These are phyloP conservation scores for Aspergillus fischeri DNA, from an alignment of 2,329 filamentous ascomycete species.

Conservation along the genomic window DNA sequence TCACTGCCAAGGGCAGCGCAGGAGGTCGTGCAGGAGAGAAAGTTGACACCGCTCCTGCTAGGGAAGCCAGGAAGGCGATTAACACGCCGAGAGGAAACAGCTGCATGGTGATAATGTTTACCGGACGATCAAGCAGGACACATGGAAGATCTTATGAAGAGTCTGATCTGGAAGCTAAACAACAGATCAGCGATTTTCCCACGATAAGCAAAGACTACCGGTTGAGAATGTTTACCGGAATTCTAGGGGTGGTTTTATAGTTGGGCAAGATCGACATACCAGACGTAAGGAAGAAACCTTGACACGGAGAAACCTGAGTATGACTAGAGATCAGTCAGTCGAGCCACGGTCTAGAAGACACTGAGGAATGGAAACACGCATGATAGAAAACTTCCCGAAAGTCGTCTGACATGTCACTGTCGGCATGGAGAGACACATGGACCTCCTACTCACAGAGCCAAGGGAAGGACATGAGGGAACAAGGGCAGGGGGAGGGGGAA, in stretches of 20 bases:
- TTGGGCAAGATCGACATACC: slow-evolving; percentile 17
- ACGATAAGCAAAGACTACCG: slow-evolving; percentile 3
- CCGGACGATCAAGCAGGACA: slow-evolving; percentile 15
- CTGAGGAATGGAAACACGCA: slow-evolving; percentile 6
- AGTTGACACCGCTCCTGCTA: slow-evolving; percentile 42
- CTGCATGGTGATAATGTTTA: slow-evolving; percentile 24
- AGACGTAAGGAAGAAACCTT: slow-evolving; percentile 4
- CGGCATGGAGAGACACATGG: slow-evolving; percentile 7
- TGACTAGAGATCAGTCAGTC: slow-evolving; percentile 1
- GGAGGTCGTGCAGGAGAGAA: slow-evolving; percentile 64
- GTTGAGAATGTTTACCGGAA: slow-evolving; percentile 26
- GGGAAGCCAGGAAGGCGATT: slow-evolving; percentile 20
- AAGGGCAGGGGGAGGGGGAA: slow-evolving; percentile 1
- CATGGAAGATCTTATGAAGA: slow-evolving; percentile 12
- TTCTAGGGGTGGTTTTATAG: slow-evolving; percentile 26
- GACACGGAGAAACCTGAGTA: slow-evolving; percentile 5
- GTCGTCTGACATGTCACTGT: slow-evolving; percentile 20
- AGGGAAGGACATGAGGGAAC: neutral
- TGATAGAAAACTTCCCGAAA: slow-evolving; percentile 4
- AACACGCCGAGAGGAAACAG: slow-evolving; percentile 22
- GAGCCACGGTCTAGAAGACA: slow-evolving; percentile 4
- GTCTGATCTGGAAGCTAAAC: slow-evolving; percentile 4
- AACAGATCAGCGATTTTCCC: neutral
- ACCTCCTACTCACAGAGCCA: slow-evolving; percentile 1
- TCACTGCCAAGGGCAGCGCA: slow-evolving; percentile 67